Base-by-base conservation (phyloP, 441 rosid genomes). In the Bruguiera hainesii region DNA sequence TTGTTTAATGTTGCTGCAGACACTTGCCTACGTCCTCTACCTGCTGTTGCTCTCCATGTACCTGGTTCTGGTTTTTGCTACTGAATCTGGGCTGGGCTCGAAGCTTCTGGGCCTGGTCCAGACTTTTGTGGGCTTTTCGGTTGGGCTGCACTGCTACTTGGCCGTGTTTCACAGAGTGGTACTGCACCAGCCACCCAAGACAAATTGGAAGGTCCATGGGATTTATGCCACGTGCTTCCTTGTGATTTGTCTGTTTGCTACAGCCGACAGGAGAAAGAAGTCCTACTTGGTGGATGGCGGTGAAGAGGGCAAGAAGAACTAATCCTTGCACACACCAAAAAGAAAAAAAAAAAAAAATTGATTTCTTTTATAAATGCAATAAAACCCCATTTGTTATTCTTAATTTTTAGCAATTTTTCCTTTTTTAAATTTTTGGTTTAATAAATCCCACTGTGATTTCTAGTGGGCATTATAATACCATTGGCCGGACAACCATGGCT, bases 141-240 rank as follows among this genome's bases (percentile, higher is more conserved):
- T 95, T 6, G 99, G 99, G 49, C 63, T 95, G 28, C 99, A 95
- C 72, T 90, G 82, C 76, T 92, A 92, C 81, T 89, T 90, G 73
- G 85, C 93, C 52, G 97, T 95, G 69, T 95, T 90, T 68, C 99
- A 92, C 68, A 79, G 86, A 74, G 83, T 89, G 77, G 90, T 95
- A 51, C 71, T 86, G 63, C 97, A 66, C 56, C 90, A 87, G 60
- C 89, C 90, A 46, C 99, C 99, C 7, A 89, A 73, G 85, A 89
- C 98, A 0, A 90, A 82, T 64, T 95, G 98, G 99, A 95, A 87
- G 72, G 64, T 86, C 16, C 96, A 95, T 60, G 97, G 93, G 60
- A 74, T 92, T 52, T 95, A 92, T 37, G 97, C 97, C 90, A 80
- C 90, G 76, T 92, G 96, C 70, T 95, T 95, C 64, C 89, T 90